Evolutionary conservation across 768 basidiomycete genomes (phyloP).

Genomic region (Stropharia rugosoannulata): DNA sequence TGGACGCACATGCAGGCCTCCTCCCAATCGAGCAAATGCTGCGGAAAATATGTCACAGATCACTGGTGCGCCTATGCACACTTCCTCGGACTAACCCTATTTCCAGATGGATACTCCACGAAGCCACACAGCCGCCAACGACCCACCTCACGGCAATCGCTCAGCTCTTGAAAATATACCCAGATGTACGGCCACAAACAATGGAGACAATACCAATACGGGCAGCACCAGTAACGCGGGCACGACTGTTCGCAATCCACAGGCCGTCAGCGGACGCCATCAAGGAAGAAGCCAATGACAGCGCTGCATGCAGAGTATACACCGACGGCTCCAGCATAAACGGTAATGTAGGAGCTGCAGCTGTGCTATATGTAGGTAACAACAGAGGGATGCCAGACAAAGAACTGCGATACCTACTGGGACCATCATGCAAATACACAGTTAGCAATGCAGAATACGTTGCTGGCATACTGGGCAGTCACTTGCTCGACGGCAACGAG

Average conservation of each 20-base stretch:
- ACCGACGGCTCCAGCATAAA: background rate
- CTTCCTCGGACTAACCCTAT: background rate
- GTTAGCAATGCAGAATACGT: background rate
- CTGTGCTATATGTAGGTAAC: background rate
- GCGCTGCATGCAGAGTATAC: background rate
- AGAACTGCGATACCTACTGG: background rate
- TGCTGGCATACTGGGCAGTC: background rate
- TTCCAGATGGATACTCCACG: background rate
- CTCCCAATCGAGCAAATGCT: too few relatives aligned
- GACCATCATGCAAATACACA: background rate
- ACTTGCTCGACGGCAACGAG: background rate
- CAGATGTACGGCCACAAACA: background rate
- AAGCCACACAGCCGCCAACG: background rate
- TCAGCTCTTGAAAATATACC: background rate
- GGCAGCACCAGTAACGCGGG: background rate
- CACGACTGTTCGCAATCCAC: background rate
- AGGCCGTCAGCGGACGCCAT: background rate
- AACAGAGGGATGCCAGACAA: background rate
- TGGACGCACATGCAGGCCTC: conserved; percentile 11
- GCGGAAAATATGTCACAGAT: background rate
- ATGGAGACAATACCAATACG: background rate
- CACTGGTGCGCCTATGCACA: background rate
- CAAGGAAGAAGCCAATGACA: background rate
- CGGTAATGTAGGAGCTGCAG: background rate
- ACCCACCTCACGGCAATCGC: background rate